Conservation (phyloP, 1,284 basidiomycete species). For the Rhodotorula mucilaginosa region DNA sequence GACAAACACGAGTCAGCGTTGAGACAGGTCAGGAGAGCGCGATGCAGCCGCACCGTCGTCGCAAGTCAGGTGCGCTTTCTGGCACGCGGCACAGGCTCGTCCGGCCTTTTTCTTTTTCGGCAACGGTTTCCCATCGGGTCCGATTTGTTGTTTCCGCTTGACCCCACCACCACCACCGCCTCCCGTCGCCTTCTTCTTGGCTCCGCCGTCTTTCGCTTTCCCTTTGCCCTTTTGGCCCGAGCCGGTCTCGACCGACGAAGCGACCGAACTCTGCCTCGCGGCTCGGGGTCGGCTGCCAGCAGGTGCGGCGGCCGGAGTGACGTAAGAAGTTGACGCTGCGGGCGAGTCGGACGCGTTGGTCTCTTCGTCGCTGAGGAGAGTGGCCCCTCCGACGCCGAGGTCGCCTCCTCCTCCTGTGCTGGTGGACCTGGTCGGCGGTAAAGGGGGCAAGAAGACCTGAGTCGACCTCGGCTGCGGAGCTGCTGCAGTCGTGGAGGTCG, state of each 20-base stretch:
- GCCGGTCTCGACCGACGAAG: neutral
- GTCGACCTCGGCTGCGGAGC: neutral
- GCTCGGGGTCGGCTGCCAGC: neutral
- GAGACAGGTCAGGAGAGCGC: no score
- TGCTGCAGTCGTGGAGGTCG: neutral
- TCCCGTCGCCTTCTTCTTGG: slow-evolving; percentile 22
- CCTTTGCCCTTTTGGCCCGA: neutral
- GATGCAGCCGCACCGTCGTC: slow-evolving; percentile 97
- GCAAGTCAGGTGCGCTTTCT: slow-evolving; percentile 91
- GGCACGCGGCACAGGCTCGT: slow-evolving; percentile 90
- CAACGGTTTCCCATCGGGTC: slow-evolving; percentile 30
- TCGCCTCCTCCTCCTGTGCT: neutral
- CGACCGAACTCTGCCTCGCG: slow-evolving; percentile 4
- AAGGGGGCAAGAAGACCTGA: slow-evolving; percentile 1
- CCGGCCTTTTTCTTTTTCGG: slow-evolving; percentile 84
- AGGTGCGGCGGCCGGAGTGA: neutral
- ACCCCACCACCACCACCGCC: slow-evolving; percentile 7
- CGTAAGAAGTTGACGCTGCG: neutral
- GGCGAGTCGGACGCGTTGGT: slow-evolving; percentile 4
- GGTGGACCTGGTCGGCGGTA: neutral
- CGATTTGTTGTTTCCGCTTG: slow-evolving; percentile 19
- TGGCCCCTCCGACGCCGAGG: slow-evolving; percentile 15
- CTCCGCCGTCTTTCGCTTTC: neutral
- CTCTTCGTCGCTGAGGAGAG: slow-evolving; percentile 27
- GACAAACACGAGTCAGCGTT: slow-evolving; percentile 22